Conservation (phyloP, 1,284 basidiomycete species). For the Hortiboletus rubellus region DNA sequence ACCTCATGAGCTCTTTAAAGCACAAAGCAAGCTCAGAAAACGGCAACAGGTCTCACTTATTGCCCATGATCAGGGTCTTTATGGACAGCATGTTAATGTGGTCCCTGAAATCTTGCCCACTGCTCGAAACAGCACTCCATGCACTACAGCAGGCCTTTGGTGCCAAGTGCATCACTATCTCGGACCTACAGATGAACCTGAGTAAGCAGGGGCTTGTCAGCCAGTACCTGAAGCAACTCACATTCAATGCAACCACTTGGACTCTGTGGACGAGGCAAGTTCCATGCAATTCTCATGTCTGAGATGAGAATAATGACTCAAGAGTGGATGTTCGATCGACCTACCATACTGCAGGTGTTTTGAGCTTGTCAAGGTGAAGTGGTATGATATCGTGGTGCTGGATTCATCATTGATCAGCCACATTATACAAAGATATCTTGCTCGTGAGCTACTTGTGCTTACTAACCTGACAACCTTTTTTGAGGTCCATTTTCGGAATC, state of each 20-base stretch:
- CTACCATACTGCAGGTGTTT: background rate
- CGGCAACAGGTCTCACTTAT: background rate
- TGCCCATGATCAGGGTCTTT: background rate
- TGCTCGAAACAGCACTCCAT: background rate
- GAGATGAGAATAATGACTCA: no score
- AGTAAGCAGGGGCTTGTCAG: background rate
- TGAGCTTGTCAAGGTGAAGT: background rate
- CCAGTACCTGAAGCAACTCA: background rate
- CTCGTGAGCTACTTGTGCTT: background rate
- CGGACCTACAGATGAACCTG: background rate
- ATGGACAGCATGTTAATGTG: background rate
- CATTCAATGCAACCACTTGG: background rate
- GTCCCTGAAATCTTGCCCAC: background rate
- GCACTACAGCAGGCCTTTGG: background rate
- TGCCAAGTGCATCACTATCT: no score
- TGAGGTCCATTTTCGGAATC: background rate
- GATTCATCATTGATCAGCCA: background rate
- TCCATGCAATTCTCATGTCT: no score
- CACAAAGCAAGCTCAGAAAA: background rate
- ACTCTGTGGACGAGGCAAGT: conserved; percentile 1
- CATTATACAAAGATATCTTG: no score
- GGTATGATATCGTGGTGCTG: background rate
- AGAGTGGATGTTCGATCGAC: no score
- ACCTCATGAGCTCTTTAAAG: background rate
- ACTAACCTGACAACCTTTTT: background rate